Conservation (phyloP, 2,329 filamentous ascomycete species). For the Venturia oleaginea region DNA sequence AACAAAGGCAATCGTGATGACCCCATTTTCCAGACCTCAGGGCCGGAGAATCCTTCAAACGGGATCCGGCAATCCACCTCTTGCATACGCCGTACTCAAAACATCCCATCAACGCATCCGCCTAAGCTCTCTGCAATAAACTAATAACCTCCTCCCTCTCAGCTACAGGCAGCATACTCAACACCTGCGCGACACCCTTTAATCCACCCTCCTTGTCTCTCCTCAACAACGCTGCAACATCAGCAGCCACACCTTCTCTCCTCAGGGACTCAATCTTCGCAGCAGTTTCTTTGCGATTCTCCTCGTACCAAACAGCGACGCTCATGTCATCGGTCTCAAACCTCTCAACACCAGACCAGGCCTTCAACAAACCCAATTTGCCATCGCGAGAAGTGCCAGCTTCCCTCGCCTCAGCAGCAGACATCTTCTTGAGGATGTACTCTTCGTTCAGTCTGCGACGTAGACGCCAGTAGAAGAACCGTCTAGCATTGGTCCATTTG, state of each 20-base stretch:
- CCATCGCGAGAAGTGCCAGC: conserved; percentile 45
- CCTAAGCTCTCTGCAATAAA: conserved; percentile 8
- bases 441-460: conserved; percentile 95
- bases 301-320: conserved; percentile 92
- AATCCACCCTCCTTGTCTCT: conserved; percentile 61
- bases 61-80: not conserved
- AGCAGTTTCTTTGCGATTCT: conserved; percentile 74
- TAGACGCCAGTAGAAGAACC: conserved; percentile 99
- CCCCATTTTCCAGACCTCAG: not conserved
- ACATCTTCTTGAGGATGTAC: conserved; percentile 88
- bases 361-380: conserved; percentile 66
- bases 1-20: not conserved
- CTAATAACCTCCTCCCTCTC: conserved; percentile 75
- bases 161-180: conserved; percentile 76
- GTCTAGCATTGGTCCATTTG: conserved; percentile 78
- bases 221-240: conserved; percentile 60
- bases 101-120: not conserved
- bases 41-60: conserved; percentile 5
- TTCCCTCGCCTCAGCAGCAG: conserved; percentile 35
- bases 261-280: conserved; percentile 80
- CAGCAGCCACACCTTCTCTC: conserved; percentile 59
- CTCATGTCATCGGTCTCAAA: conserved; percentile 73
- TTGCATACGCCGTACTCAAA: not conserved
- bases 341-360: conserved; percentile 70
- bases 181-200: conserved; percentile 76